Percentiles rank a stretch among this genome's conserved stretches.
phyloP scores from a whole-genome alignment of 805 yeast genomes.

The Metahyphopichia silvanorum region DNA sequence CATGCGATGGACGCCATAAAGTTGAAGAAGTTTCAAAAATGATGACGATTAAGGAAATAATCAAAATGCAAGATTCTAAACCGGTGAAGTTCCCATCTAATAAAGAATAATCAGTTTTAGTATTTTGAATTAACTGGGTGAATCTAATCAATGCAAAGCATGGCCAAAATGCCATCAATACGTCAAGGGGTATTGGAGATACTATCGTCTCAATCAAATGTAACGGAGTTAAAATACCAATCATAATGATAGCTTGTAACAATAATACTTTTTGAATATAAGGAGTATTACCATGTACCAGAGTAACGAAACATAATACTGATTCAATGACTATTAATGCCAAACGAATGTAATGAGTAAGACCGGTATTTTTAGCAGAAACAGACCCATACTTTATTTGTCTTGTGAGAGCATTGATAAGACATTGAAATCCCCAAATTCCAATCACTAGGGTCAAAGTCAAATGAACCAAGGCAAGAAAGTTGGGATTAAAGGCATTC shows the following conservation, averaged over 20 bases:
- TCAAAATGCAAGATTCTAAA: slow-evolving; percentile 21
- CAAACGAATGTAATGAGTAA: slow-evolving; percentile 18
- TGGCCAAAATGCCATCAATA: slow-evolving; percentile 30
- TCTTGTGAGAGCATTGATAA: no score
- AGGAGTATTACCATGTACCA: neutral
- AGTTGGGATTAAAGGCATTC: slow-evolving; percentile 36
- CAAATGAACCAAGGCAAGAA: slow-evolving; percentile 8
- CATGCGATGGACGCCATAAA: slow-evolving; percentile 38
- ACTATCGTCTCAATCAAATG: slow-evolving; percentile 23
- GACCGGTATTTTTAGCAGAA: slow-evolving; percentile 21
- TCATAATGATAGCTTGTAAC: no score
- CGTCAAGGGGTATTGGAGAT: slow-evolving; percentile 16
- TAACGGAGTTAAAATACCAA: slow-evolving; percentile 18
- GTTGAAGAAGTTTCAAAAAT: slow-evolving; percentile 32
- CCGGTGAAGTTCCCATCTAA: slow-evolving; percentile 10
- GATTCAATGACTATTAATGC: neutral
- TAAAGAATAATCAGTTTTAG: slow-evolving; percentile 20
- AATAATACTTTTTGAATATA: slow-evolving; percentile 15
- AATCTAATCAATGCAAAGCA: slow-evolving; percentile 13
- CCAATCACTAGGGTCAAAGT: slow-evolving; percentile 2
- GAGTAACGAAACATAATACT: slow-evolving; percentile 9
- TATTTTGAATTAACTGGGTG: slow-evolving; percentile 23
- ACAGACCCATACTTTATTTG: slow-evolving; percentile 13
- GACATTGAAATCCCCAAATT: no score
- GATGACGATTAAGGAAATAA: slow-evolving; percentile 30